Conservation (phyloP, 2,329 filamentous ascomycete species). For the Colletotrichum gloeosporioides region DNA sequence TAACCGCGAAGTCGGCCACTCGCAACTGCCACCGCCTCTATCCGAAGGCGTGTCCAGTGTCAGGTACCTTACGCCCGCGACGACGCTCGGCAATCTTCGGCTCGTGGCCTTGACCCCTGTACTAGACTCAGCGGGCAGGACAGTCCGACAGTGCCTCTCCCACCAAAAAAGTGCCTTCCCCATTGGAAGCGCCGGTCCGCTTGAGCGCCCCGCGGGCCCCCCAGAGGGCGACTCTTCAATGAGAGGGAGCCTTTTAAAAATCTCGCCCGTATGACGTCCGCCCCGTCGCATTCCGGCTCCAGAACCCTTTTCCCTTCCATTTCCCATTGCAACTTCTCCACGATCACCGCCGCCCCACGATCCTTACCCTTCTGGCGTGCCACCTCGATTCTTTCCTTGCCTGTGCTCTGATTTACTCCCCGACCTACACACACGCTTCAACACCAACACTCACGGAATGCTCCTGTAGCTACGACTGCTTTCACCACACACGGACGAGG, state of each 20-base stretch:
- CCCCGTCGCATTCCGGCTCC: slow-evolving; percentile 17
- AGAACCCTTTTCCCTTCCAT: slow-evolving; percentile 12
- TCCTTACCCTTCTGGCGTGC: neutral
- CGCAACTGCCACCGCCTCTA: neutral
- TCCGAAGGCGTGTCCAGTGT: neutral
- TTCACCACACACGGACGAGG: neutral
- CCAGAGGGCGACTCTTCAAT: slow-evolving; percentile 4
- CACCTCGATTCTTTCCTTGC: neutral
- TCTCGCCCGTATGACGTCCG: slow-evolving; percentile 21
- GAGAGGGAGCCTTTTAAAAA: slow-evolving; percentile 21
- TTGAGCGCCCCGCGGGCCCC: neutral
- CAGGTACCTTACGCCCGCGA: slow-evolving; percentile 7
- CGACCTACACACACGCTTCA: neutral
- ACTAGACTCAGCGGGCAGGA: neutral
- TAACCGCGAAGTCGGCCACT: neutral
- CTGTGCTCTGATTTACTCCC: neutral
- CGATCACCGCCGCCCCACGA: slow-evolving; percentile 16
- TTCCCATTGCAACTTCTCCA: slow-evolving; percentile 13
- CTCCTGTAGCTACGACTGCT: neutral
- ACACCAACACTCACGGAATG: neutral
- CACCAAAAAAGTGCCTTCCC: neutral
- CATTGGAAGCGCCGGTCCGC: neutral
- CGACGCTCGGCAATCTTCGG: slow-evolving; percentile 22
- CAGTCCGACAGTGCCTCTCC: neutral
- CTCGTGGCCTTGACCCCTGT: slow-evolving; percentile 20